Conservation (phyloP, 495 filamentous ascomycete genomes). For the Mycothermus thermophilus region DNA sequence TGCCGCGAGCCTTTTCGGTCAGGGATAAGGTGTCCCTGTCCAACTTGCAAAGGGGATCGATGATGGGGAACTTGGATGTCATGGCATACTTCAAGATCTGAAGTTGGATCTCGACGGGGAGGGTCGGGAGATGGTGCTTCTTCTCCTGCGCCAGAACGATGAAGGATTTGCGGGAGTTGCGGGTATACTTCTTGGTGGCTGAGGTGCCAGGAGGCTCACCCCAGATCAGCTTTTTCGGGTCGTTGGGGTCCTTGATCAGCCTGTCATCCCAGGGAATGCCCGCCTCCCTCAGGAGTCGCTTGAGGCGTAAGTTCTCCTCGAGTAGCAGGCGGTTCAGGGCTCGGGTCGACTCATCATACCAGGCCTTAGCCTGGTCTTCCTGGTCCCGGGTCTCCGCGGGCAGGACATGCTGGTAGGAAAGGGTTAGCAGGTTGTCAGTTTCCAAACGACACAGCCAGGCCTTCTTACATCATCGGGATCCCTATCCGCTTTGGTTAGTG, state of each 20-base stretch:
- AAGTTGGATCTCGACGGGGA: slow-evolving; percentile 32
- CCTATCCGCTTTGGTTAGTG: slow-evolving; percentile 4
- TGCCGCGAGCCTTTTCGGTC: slow-evolving; percentile 20
- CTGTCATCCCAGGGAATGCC: slow-evolving; percentile 21
- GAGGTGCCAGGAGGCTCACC: too few species aligned
- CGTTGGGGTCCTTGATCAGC: slow-evolving; percentile 4
- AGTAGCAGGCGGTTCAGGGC: slow-evolving; percentile 18
- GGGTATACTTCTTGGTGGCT: background rate
- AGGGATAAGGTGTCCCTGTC: slow-evolving; percentile 19
- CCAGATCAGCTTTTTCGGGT: slow-evolving; percentile 2
- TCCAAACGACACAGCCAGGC: background rate
- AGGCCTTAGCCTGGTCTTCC: slow-evolving; percentile 26
- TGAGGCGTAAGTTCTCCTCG: slow-evolving; percentile 25
- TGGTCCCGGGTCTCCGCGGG: slow-evolving; percentile 30
- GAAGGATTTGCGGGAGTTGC: slow-evolving; percentile 1
- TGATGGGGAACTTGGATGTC: slow-evolving; percentile 29
- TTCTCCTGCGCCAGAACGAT: background rate
- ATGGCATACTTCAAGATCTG: slow-evolving; percentile 31
- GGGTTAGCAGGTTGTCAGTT: background rate
- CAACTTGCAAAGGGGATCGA: slow-evolving; percentile 31
- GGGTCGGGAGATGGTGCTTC: slow-evolving; percentile 17
- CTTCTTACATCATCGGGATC: background rate
- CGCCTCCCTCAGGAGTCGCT: slow-evolving; percentile 26
- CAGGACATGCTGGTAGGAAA: slow-evolving; percentile 1
- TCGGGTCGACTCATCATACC: slow-evolving; percentile 27